Percentiles rank a stretch among this genome's conserved stretches.
Evolutionary conservation across 148 eudicot species (phyloP).

Genomic region (Silene conica): DNA sequence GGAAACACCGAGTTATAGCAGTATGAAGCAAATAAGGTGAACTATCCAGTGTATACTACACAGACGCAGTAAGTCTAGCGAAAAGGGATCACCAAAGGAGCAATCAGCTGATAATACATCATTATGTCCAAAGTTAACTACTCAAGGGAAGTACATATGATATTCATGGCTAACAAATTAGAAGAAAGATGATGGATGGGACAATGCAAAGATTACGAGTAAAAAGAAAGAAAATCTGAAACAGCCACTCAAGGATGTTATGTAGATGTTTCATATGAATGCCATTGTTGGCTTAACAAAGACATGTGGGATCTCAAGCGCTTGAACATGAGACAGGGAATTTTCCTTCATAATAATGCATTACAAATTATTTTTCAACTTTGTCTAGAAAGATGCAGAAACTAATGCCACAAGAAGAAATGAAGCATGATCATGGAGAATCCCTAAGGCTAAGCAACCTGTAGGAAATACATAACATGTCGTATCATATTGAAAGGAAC

Average conservation of each 20-base stretch:
- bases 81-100: not conserved
- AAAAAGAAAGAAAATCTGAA: slow-evolving; percentile 1
- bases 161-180: not conserved
- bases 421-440: slow-evolving; percentile 2
- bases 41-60: slow-evolving; percentile 5
- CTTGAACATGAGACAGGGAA: not conserved
- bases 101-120: not conserved
- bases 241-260: not conserved
- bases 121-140: not conserved
- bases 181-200: not conserved
- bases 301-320: not conserved
- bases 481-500: not conserved
- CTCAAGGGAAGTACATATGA: not conserved
- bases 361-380: not conserved
- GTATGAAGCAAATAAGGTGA: not conserved
- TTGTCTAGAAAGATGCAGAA: not conserved
- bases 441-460: not conserved
- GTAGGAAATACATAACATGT: not conserved
- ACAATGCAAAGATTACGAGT: not conserved
- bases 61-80: not conserved
- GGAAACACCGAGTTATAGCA: not conserved
- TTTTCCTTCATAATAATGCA: not conserved
- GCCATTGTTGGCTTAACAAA: not conserved
- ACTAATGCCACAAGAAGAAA: not conserved
- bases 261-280: not conserved